Evolutionary conservation across 2,329 filamentous ascomycete species (phyloP).

Genomic region (Blumeria hordei): DNA sequence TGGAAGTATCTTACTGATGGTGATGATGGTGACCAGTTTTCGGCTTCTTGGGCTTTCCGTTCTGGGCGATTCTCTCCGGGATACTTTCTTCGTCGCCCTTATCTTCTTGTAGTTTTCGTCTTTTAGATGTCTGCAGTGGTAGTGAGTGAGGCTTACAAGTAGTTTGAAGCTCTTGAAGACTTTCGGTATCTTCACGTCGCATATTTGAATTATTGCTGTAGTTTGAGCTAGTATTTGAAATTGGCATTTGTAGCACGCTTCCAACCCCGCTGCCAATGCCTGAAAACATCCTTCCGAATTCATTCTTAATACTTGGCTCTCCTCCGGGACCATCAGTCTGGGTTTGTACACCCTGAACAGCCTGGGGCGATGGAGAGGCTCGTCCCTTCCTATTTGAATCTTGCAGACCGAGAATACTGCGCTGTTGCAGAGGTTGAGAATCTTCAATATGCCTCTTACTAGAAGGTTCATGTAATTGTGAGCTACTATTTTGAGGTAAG

Average conservation of each 20-base stretch:
- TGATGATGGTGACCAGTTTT: constrained; percentile 27
- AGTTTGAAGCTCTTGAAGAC: constrained; percentile 19
- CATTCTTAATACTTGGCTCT: constrained; percentile 79
- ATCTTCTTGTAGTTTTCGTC: constrained; percentile 47
- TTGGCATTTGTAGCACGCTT: constrained; percentile 22
- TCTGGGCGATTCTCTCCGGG: constrained; percentile 35
- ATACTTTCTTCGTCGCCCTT: constrained; percentile 44
- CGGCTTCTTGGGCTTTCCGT: constrained; percentile 33
- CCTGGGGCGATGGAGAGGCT: constrained; percentile 72
- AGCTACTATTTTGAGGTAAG: constrained; percentile 19
- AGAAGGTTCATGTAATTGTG: constrained; percentile 22
- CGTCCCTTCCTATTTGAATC: constrained; percentile 62
- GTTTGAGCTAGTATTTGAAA: constrained; percentile 18
- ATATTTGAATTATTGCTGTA: constrained; percentile 10
- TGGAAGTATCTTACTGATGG: constrained; percentile 18
- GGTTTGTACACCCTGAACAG: constrained; percentile 62
- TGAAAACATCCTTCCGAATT: constrained; percentile 85
- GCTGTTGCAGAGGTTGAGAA: constrained; percentile 28
- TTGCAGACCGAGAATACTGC: constrained; percentile 48
- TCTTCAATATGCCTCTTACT: constrained; percentile 21
- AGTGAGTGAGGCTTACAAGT: constrained; percentile 8
- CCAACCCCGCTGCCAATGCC: constrained; percentile 59
- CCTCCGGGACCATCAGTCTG: constrained; percentile 55
- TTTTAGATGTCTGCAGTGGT: constrained; percentile 24
- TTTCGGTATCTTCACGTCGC: constrained; percentile 27